Base-by-base conservation (phyloP, 345 rosid genomes). In the Leavenworthia alabamica region DNA sequence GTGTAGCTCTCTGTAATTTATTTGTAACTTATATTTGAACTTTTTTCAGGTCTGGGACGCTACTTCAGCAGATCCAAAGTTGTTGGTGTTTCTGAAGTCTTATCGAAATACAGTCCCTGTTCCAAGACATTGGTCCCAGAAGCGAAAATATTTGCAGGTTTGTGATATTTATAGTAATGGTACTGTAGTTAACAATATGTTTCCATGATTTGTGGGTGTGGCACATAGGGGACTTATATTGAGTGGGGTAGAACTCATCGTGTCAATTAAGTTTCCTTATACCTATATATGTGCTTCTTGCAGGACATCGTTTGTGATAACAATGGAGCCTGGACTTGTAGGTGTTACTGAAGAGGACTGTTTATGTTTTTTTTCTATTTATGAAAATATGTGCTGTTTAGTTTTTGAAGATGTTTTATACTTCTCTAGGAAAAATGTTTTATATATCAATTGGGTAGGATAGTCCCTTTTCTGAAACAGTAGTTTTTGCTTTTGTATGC, bases 61-160 rank as follows among this genome's bases (percentile, higher is more conserved):
- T n/a, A 94, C 96, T 66, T 66, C 99, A 12, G 88, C 95, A 33
- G 99, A 94, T 64, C 97, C 99, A 2, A 94, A 90, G 82, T 64
- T 94, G 82, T 80, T 94, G 67, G 99, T 94, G 47, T 94, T 66
- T 78, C 60, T 94, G 78, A 93, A 93, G 73, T 83, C 99, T 3
- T 93, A 90, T 67, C 77, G 95, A 77, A 94, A 94, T 63, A 82
- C 93, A 52, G 99, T 94, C 63, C 97, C 97, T 24, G 99, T 94
- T 32, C 99, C 99, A 13, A 88, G 99, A 67, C 99, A 94, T 64
- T 94, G 99, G 99, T 88, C 88, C 65, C 99, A 94, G 81, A 94
- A 94, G 72, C 82, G 99, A 70, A 94, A 94, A 75, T 94, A 84
- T 76, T 77, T 94, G 83, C 99, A 90, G 99, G 99, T 94, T 79